Evolutionary conservation across 805 yeast genomes (phyloP), one percentile per base, ranked within the genome.

Genomic region (Candida railenensis): DNA sequence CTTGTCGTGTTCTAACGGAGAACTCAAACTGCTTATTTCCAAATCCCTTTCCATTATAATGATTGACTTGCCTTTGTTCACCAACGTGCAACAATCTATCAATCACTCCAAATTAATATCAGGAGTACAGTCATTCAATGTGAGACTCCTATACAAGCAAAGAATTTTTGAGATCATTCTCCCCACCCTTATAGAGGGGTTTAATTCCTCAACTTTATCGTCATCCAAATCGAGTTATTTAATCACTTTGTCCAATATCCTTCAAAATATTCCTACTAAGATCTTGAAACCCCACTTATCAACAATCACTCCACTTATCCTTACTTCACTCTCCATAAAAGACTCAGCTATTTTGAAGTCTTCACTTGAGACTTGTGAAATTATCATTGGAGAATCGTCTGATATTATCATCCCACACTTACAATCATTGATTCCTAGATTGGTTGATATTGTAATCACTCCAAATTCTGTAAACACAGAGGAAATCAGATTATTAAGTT

Each of bases 71-170:
- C 77, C 80, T 15, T 67, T 85, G 4, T 79, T 86, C 45, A 67
- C 74, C 40, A 81, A 79, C 55, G 60, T 50, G 63, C 52, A 57
- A 4, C 48, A 44, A 25, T 48, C 57, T n/a, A 48, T 49, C n/a
- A 57, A 55, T 28, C 54, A 56, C 34, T 51, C 52, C 14, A 73
- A 59, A 53, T 61, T 57, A 34, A 74, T 68, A 4, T 74, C 74
- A 22, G 69, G 69, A n/a, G 77, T 76, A 1, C 62, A 62, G 50
- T 81, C 81, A 51, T 73, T 86, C 46, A 80, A 83, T 48, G 77
- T 85, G 16, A 78, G 87, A 48, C 63, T 78, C 39, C 71, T 94
- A 20, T 89, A 86, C 73, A 89, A 89, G 59, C 99, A 94, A 58
- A 83, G 83, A 52, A 74, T 88, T 21, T 89, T 89, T 59, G 80